Conservation (phyloP, 495 filamentous ascomycete genomes). For the Daldinia vernicosa region DNA sequence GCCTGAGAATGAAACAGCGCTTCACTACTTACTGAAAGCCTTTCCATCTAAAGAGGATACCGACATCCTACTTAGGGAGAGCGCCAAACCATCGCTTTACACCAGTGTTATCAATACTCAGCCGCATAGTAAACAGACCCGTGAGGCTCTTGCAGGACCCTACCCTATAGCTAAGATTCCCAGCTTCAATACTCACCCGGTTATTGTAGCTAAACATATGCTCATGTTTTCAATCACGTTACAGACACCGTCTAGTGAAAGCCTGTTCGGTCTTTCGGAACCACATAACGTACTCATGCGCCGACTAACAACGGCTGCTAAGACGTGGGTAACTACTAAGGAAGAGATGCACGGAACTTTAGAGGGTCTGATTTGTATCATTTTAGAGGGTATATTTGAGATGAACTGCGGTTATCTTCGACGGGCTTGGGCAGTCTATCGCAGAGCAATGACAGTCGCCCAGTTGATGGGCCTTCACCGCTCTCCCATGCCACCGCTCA, state of each 20-base stretch:
- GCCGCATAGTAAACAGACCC: background rate
- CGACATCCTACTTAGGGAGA: background rate
- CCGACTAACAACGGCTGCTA: conserved; percentile 51
- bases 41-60: background rate
- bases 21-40: background rate
- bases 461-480: conserved; percentile 58
- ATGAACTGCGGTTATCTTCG: conserved; percentile 59
- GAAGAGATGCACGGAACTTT: conserved; percentile 58
- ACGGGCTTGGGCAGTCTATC: conserved; percentile 52
- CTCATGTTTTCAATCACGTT: conserved; percentile 54
- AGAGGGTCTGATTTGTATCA: conserved; percentile 61
- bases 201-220: conserved; percentile 57
- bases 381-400: conserved; percentile 60
- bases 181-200: conserved; percentile 55
- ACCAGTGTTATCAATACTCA: background rate
- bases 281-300: conserved; percentile 47
- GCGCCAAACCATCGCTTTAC: background rate
- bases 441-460: conserved; percentile 55
- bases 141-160: background rate
- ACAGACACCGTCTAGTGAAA: conserved; percentile 45
- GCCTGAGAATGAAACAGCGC: background rate
- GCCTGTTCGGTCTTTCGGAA: conserved; percentile 17
- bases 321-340: conserved; percentile 56
- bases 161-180: conserved; percentile 5
- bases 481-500: conserved; percentile 13